phyloP scores from a whole-genome alignment of 257 asterid genomes.

The Solanum peruvianum region DNA sequence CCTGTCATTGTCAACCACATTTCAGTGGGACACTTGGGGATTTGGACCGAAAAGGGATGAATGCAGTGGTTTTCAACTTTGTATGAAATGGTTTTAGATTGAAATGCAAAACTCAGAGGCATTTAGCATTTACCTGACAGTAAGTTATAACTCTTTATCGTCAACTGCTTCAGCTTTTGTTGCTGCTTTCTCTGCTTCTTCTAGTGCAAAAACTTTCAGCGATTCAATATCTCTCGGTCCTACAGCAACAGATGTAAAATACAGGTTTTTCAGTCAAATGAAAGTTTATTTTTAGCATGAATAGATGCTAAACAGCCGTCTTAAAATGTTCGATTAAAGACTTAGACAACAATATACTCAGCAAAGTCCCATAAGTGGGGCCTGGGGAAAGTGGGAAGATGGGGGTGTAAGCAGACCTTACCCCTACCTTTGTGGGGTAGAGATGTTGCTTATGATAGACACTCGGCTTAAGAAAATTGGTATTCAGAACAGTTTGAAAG shows the following conservation, averaged over 20 bases:
- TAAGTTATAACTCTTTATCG: slow-evolving; percentile 44
- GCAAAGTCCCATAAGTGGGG: neutral
- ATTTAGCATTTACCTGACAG: slow-evolving; percentile 9
- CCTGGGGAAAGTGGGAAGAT: neutral
- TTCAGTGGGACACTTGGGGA: neutral
- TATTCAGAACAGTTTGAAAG: neutral
- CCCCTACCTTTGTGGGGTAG: neutral
- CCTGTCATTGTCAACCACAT: neutral
- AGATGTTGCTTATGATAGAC: neutral
- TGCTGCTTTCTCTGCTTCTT: slow-evolving; percentile 68
- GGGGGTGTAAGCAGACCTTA: neutral
- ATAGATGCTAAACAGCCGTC: neutral
- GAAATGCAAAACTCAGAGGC: neutral
- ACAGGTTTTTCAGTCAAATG: neutral
- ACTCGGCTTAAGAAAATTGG: neutral
- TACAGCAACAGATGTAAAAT: slow-evolving; percentile 4
- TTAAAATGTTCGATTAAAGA: neutral
- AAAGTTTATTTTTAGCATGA: neutral
- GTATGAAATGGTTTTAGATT: neutral
- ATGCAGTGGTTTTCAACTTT: neutral
- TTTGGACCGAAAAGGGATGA: neutral
- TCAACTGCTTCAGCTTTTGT: slow-evolving; percentile 32
- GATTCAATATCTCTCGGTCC: slow-evolving; percentile 61
- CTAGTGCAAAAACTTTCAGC: slow-evolving; percentile 49
- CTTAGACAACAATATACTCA: neutral